These are phyloP conservation scores for Crucihimalaya himalaica DNA, from an alignment of 345 rosid genomes.

Conservation along the genomic window DNA sequence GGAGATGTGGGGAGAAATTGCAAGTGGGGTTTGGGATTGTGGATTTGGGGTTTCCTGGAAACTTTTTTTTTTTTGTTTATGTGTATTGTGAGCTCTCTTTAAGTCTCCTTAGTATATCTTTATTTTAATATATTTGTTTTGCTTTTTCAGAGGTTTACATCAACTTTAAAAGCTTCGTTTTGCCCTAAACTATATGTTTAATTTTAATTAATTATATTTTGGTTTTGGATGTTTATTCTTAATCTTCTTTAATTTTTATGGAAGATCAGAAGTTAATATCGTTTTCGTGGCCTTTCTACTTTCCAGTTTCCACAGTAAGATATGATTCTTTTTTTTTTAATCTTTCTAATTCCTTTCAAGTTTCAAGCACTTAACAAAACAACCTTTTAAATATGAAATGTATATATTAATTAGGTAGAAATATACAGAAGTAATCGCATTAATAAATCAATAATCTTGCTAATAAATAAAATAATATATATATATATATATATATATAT, in stretches of 20 bases:
- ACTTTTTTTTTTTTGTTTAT: not conserved
- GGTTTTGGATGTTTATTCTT: constrained; percentile 31
- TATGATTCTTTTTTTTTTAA: not conserved
- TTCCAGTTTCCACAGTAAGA: constrained; percentile 21
- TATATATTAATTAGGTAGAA: not conserved
- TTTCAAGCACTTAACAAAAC: not conserved
- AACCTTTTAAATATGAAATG: not conserved
- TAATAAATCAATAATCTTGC: not conserved
- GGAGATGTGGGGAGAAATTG: constrained; percentile 40
- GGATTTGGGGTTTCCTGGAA: constrained; percentile 47
- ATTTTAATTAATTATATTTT: constrained; percentile 7
- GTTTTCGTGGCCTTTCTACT: constrained; percentile 7
- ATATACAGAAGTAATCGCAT: not conserved
- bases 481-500: too few relatives aligned
- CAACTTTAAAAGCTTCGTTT: constrained; percentile 32
- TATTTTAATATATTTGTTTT: constrained; percentile 17
- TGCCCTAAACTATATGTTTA: constrained; percentile 29
- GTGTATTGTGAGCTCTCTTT: constrained; percentile 22
- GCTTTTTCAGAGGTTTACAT: constrained; percentile 37
- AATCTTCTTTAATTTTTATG: not conserved
- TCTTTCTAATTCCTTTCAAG: not conserved
- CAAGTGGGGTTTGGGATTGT: constrained; percentile 43
- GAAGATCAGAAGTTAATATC: constrained; percentile 1
- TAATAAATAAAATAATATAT: too few relatives aligned
- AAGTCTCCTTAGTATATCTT: constrained; percentile 15